Evolutionary conservation across 352 stramenopile species (phyloP).

Genomic region (Saprolegnia diclina): DNA sequence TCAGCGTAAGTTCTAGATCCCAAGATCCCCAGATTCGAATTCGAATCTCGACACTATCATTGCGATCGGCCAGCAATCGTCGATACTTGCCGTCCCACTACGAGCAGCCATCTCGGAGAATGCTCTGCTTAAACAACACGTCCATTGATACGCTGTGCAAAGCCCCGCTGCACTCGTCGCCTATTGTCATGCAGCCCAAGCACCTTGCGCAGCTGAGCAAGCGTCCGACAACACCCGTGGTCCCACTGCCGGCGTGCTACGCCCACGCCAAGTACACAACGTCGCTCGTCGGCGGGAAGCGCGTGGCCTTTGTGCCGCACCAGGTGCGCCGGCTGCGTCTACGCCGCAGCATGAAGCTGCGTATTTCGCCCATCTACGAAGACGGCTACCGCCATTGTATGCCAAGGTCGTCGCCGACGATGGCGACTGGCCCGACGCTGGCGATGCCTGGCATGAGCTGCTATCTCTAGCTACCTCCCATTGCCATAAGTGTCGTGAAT

Average conservation of each 20-base stretch:
- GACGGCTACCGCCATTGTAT: background rate
- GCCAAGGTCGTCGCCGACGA: too few relatives aligned
- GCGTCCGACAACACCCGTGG: background rate
- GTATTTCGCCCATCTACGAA: background rate
- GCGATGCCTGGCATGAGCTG: too few relatives aligned
- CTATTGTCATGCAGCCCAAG: background rate
- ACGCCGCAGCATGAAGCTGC: background rate
- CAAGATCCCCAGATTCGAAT: background rate
- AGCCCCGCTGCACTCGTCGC: background rate
- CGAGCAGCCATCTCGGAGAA: background rate
- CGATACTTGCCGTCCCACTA: too few relatives aligned
- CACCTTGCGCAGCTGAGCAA: background rate
- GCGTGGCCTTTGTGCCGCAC: background rate
- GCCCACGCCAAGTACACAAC: background rate
- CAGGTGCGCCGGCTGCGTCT: background rate
- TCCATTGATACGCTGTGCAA: background rate
- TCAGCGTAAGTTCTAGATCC: background rate
- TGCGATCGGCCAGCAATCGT: too few relatives aligned
- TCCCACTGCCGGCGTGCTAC: slow-evolving; percentile 7
- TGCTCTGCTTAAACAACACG: slow-evolving; percentile 5
- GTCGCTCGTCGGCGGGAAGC: slow-evolving; percentile 6
- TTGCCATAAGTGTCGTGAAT: background rate
- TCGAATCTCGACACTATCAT: background rate
- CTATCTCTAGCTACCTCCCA: too few relatives aligned
- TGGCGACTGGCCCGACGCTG: too few relatives aligned